A percentile compares a stretch with the other conserved stretches of the same genome.
Conservation (phyloP, 805 yeast genomes). For the Candida koratica region DNA sequence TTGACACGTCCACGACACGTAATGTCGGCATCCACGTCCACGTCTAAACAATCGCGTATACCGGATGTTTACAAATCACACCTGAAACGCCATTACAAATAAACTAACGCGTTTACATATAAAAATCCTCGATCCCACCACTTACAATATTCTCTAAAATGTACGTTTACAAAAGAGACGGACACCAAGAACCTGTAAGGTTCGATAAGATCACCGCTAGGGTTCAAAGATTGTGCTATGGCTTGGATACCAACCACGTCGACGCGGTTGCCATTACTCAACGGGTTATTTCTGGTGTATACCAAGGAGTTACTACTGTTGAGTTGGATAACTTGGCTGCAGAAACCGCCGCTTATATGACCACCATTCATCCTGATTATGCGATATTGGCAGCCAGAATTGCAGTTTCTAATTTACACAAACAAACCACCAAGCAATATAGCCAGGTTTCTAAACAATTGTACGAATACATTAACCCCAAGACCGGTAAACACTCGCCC, state of each 20-base stretch:
- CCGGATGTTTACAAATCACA: slow-evolving; percentile 7
- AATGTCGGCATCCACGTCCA: slow-evolving; percentile 1
- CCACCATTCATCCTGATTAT: slow-evolving; percentile 97
- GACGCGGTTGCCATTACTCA: slow-evolving; percentile 96
- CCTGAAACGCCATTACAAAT: slow-evolving; percentile 3
- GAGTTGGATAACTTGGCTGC: slow-evolving; percentile 74
- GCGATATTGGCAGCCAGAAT: slow-evolving; percentile 93
- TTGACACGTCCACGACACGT: background rate
- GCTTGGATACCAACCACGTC: slow-evolving; percentile 84
- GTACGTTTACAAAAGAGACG: slow-evolving; percentile 90
- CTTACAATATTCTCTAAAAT: slow-evolving; percentile 28
- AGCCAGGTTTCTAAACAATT: slow-evolving; percentile 72
- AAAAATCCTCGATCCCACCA: slow-evolving; percentile 1
- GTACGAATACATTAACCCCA: slow-evolving; percentile 77
- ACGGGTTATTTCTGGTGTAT: slow-evolving; percentile 91
- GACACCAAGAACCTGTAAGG: slow-evolving; percentile 89
- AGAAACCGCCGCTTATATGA: slow-evolving; percentile 96
- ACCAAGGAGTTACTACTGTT: slow-evolving; percentile 92
- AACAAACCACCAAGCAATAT: slow-evolving; percentile 85
- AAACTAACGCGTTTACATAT: slow-evolving; percentile 8
- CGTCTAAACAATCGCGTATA: background rate
- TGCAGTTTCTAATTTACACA: slow-evolving; percentile 90
- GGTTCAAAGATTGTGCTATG: slow-evolving; percentile 89
- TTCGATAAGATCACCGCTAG: slow-evolving; percentile 94
- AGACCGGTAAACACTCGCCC: slow-evolving; percentile 55